Evolutionary conservation across 176 grass and related monocot species (phyloP).

Genomic region (Triticum monococcum): DNA sequence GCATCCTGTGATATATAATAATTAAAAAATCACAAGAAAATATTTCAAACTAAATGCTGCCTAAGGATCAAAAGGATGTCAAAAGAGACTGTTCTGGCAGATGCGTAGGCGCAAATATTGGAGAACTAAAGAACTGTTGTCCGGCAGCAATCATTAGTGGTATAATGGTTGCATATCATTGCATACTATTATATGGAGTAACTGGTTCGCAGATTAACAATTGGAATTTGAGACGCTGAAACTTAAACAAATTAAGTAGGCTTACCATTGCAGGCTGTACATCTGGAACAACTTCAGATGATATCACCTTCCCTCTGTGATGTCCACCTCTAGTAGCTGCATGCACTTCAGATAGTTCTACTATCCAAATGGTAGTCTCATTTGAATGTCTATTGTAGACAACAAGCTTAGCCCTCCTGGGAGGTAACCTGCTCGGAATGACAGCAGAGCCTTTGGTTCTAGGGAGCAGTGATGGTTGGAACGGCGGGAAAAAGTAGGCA

Average conservation of each 20-base stretch:
- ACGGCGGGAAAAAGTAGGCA: slow-evolving; percentile 98
- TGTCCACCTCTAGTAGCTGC: slow-evolving; percentile 96
- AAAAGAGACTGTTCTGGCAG: not conserved
- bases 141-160: not conserved
- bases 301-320: slow-evolving; percentile 92
- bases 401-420: slow-evolving; percentile 81
- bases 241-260: slow-evolving; percentile 1
- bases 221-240: not conserved
- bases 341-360: slow-evolving; percentile 95
- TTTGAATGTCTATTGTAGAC: slow-evolving; percentile 96
- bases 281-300: slow-evolving; percentile 80
- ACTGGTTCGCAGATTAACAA: not conserved
- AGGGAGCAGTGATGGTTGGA: slow-evolving; percentile 93
- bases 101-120: not conserved
- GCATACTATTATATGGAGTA: not conserved
- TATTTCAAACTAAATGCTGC: not conserved
- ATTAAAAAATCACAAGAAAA: not conserved
- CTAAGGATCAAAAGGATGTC: not conserved
- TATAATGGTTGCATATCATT: not conserved
- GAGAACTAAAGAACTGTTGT: not conserved
- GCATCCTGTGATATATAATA: slow-evolving; percentile 75
- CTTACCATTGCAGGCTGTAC: slow-evolving; percentile 98
- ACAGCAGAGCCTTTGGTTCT: slow-evolving; percentile 89
- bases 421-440: slow-evolving; percentile 89
- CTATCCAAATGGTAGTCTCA: slow-evolving; percentile 94